Base-by-base conservation (phyloP, 2,329 filamentous ascomycete genomes). In the Cercospora beticola region DNA sequence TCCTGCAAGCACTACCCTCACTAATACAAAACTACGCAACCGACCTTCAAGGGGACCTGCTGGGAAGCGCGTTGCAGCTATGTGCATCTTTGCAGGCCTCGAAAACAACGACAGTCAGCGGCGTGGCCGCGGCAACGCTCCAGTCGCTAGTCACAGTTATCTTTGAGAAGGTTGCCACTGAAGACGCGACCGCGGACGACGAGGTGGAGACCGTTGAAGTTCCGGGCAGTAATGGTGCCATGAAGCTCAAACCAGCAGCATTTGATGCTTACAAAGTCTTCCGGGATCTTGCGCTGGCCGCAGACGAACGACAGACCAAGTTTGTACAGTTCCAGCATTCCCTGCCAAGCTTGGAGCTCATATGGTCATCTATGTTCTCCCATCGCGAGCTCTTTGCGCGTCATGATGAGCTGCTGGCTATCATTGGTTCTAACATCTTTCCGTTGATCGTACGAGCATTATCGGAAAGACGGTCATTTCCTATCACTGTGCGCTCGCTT, bases 71-170 rank as follows among this genome's bases (percentile, higher is more conserved):
- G 0, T 82, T 99, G 72, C 94, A 97, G 78, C 92, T 97, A 77
- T 98, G 95, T 81, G 95, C 95, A 69, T 90, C 92, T 62, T 82
- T 99, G 60, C 94, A 98, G 80, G 90, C 89, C 66, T 95, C 92
- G 80, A 98, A 97, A 81, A 96, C 94, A 82, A 89, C 90, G 28
- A 93, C 97, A 62, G 93, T 99, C 74, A 96, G 94, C 77, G 96
- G 96, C 75, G 98, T 96, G 0, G 95, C 95, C 9, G 93, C 94
- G 28, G 95, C 95, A n/a, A 98, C 95, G 2, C 83, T 99, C 64
- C 94, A 97, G 80, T 95, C 98, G 79, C 86, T 99, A 14, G 90
- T 98, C 7, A 92, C 95, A 33, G 91, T 92, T 0, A 91, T 97
- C 0, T 98, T 97, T 80, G 95, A 98, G 78, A 95, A 96, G 78